Evolutionary conservation across 371 early-diverging fungal species (phyloP).

Genomic region (Rhizopus arrhizus): DNA sequence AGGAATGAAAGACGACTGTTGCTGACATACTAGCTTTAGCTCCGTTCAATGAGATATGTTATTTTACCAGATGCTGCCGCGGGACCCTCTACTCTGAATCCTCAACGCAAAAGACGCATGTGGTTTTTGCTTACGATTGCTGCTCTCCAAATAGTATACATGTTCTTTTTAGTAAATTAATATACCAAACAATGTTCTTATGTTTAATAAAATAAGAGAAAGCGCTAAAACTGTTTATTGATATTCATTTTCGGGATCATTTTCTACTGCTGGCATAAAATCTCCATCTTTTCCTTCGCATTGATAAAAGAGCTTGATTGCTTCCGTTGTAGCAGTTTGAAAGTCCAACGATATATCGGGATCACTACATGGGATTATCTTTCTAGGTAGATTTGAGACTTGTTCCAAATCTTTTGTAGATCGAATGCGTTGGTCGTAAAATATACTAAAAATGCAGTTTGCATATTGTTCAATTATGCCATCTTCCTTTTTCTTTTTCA

Average conservation of each 20-base stretch:
- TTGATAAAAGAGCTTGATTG: conserved; percentile 47
- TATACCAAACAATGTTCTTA: not conserved
- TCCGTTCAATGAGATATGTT: conserved; percentile 87
- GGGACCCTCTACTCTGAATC: conserved; percentile 72
- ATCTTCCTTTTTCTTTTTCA: conserved; percentile 17
- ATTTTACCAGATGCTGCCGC: conserved; percentile 83
- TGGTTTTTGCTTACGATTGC: conserved; percentile 88
- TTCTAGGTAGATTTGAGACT: conserved; percentile 42
- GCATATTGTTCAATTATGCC: conserved; percentile 2
- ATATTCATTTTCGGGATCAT: conserved; percentile 50
- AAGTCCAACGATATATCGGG: conserved; percentile 53
- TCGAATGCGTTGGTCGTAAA: conserved; percentile 52
- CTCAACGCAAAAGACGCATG: conserved; percentile 82
- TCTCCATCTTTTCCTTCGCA: conserved; percentile 50
- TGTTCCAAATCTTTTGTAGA: conserved; percentile 25
- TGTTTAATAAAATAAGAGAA: conserved; percentile 1
- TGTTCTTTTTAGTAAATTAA: conserved; percentile 75
- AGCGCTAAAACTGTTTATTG: conserved; percentile 3
- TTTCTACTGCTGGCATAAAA: conserved; percentile 58
- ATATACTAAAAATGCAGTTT: conserved; percentile 34
- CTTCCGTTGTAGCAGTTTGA: conserved; percentile 53
- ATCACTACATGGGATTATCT: conserved; percentile 47
- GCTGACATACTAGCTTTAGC: conserved; percentile 34
- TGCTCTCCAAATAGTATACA: conserved; percentile 77
- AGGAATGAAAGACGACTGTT: not conserved